phyloP scores from a whole-genome alignment of 1,139 yeast genomes.

The Debaryomyces fabryi region DNA sequence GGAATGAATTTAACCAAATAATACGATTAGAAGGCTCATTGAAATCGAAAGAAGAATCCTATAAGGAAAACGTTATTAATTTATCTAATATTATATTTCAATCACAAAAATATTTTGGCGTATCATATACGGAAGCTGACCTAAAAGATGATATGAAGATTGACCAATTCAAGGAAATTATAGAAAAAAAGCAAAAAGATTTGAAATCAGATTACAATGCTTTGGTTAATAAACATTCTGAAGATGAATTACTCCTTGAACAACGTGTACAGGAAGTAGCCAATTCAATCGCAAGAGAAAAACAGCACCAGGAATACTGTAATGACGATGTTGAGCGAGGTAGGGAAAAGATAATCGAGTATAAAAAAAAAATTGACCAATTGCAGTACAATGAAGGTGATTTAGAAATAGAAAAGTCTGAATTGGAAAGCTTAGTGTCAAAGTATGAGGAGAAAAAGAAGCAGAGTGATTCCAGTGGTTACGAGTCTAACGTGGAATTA shows the following conservation, averaged over 20 bases:
- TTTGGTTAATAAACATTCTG: conserved; percentile 4
- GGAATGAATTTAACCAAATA: conserved; percentile 41
- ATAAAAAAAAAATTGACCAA: conserved; percentile 45
- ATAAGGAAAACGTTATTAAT: conserved; percentile 17
- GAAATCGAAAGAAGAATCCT: conserved; percentile 46
- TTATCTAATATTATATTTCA: background rate
- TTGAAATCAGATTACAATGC: background rate
- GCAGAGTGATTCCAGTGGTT: conserved; percentile 28
- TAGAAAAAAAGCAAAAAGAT: conserved; percentile 1
- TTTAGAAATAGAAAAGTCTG: conserved; percentile 30
- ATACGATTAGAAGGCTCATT: conserved; percentile 62
- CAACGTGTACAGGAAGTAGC: conserved; percentile 21
- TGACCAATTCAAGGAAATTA: conserved; percentile 12
- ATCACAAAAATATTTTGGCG: background rate
- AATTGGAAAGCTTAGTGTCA: conserved; percentile 36
- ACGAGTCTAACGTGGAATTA: conserved; percentile 40
- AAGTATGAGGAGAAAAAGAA: conserved; percentile 31
- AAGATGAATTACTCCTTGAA: conserved; percentile 8
- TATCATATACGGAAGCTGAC: conserved; percentile 4
- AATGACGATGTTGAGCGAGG: conserved; percentile 34
- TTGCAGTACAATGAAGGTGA: conserved; percentile 36
- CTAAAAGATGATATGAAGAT: conserved; percentile 15
- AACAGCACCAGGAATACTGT: conserved; percentile 43
- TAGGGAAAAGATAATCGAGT: conserved; percentile 32
- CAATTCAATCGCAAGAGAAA: conserved; percentile 41